Conservation (phyloP, 306 rosid species). For the Rosa multiflora region DNA sequence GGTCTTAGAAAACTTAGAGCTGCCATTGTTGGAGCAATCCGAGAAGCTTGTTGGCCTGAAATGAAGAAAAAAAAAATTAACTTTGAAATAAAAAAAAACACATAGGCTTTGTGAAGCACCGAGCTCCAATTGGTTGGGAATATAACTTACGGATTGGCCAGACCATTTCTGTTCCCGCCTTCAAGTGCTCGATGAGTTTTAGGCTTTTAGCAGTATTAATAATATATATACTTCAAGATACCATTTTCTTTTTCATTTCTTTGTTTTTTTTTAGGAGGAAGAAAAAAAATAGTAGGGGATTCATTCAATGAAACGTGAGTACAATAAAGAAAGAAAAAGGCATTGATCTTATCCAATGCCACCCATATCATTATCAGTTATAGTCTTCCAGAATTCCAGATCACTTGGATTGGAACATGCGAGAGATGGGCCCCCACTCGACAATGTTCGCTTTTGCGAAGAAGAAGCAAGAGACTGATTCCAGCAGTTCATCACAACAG, state of each 20-base stretch:
- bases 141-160: conserved; percentile 57
- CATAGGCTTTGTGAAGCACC: background rate
- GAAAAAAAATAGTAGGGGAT: background rate
- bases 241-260: background rate
- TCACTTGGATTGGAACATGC: background rate
- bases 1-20: conserved; percentile 29
- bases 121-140: background rate
- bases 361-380: background rate
- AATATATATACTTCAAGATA: background rate
- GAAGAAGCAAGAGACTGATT: too few relatives aligned
- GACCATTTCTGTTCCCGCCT: conserved; percentile 43
- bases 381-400: background rate
- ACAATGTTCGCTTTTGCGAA: background rate
- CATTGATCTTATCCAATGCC: conserved; percentile 8
- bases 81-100: background rate
- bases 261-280: background rate
- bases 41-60: conserved; percentile 50
- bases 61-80: background rate
- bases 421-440: background rate
- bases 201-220: background rate
- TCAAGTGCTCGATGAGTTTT: background rate
- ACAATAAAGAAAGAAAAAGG: background rate
- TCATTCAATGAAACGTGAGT: background rate
- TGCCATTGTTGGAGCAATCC: conserved; percentile 40
- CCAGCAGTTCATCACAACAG: background rate